Evolutionary conservation across 2,329 filamentous ascomycete genomes (phyloP).

Genomic region (Macrophomina tecta): DNA sequence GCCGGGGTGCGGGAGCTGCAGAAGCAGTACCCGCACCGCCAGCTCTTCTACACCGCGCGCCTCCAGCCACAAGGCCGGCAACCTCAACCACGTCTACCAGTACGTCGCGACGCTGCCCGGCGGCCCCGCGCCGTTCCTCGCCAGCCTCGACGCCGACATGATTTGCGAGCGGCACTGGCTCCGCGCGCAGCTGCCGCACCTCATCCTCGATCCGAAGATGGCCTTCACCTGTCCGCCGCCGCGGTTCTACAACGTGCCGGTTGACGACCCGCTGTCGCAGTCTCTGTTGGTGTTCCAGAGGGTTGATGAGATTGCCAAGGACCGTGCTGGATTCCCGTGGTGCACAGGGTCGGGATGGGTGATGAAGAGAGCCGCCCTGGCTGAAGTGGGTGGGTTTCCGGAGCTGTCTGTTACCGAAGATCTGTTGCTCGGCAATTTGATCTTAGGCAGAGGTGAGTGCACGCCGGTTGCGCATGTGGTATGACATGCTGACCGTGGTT

Average conservation of each 20-base stretch:
- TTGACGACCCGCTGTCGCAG: slow-evolving; percentile 64
- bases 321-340: slow-evolving; percentile 61
- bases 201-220: slow-evolving; percentile 61
- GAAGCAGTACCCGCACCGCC: slow-evolving; percentile 41
- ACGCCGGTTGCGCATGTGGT: too few species aligned
- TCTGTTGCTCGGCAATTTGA: too few species aligned
- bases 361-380: too few species aligned
- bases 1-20: slow-evolving; percentile 43
- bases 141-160: slow-evolving; percentile 68
- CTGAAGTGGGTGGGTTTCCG: too few species aligned
- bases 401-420: too few species aligned
- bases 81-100: too few species aligned
- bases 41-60: slow-evolving; percentile 54
- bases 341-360: slow-evolving; percentile 50
- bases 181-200: slow-evolving; percentile 64
- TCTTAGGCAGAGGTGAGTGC: too few species aligned
- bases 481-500: too few species aligned
- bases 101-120: slow-evolving; percentile 54
- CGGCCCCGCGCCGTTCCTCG: slow-evolving; percentile 44
- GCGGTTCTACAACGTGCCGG: slow-evolving; percentile 68
- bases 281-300: slow-evolving; percentile 66
- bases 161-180: slow-evolving; percentile 68
- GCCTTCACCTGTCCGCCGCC: slow-evolving; percentile 64
- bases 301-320: slow-evolving; percentile 52
- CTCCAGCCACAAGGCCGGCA: slow-evolving; percentile 50